A percentile compares a stretch with the other conserved stretches of the same genome.
phyloP scores from a whole-genome alignment of 2,329 filamentous ascomycete genomes.

The Lanzia echinophila region DNA sequence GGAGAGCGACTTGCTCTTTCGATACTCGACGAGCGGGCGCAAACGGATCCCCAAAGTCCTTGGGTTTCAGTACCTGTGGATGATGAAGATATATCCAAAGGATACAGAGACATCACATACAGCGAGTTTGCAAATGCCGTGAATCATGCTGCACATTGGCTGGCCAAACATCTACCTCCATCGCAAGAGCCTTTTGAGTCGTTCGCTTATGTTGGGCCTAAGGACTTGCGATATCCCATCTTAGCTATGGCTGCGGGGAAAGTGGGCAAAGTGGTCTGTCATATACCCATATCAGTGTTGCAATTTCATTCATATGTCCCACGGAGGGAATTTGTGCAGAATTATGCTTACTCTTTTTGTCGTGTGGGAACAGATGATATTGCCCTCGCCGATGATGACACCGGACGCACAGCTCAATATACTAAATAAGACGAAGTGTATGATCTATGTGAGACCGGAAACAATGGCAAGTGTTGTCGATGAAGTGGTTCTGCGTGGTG shows the following conservation, averaged over 20 bases:
- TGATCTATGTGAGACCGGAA: neutral
- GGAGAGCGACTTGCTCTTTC: slow-evolving; percentile 1
- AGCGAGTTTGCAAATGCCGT: neutral
- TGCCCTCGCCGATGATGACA: slow-evolving; percentile 1
- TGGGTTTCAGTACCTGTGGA: slow-evolving; percentile 1
- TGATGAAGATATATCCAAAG: neutral
- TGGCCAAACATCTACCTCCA: neutral
- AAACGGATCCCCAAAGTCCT: neutral
- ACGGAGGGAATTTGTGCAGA: neutral
- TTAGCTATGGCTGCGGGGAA: slow-evolving; percentile 5
- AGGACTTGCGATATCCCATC: neutral
- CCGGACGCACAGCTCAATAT: neutral
- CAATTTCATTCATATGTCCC: neutral
- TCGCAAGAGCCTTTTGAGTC: neutral
- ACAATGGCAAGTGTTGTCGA: neutral
- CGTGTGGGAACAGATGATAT: neutral
- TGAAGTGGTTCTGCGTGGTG: neutral
- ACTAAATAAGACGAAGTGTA: neutral
- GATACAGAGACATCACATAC: neutral
- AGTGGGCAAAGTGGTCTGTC: neutral
- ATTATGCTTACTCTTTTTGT: neutral
- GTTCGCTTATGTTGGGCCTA: neutral
- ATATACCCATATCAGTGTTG: neutral
- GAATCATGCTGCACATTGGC: slow-evolving; percentile 2
- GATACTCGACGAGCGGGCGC: slow-evolving; percentile 1